Base-by-base conservation (phyloP, 108 stramenopile species). In the Cyclostephanos tholiformis region DNA sequence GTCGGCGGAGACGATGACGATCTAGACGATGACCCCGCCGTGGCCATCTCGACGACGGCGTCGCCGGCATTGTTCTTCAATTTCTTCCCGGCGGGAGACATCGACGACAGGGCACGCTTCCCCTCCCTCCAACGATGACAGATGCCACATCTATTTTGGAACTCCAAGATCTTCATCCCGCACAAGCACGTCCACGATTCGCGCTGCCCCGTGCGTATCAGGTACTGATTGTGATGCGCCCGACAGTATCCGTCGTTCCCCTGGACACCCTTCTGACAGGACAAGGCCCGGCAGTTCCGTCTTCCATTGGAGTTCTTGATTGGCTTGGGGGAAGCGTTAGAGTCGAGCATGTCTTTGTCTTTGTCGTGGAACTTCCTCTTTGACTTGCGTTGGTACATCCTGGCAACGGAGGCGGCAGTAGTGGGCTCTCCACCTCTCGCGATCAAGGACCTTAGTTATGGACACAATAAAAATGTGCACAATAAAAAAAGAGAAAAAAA, bases 101-200 rank as follows among this genome's bases (percentile, higher is more conserved):
- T 12, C 41, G 41, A 46, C 13, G 44, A 14, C 14, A 14, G 44
- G 0, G 53, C 23, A 53, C 19, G 52, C 52, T 53, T 53, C 52
- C 52, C 52, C 6, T 14, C 52, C 52, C 52, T 22, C 52, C 52
- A 53, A 22, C 52, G 52, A 53, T 53, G 52, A 25, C 52, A 53
- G 23, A n/a, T 19, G 23, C 52, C 52, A 6, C 52, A 53, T 25
- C 52, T 53, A 7, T 5, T 4, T 6, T 6, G 2, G 25, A 53
- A 53, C 4, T 53, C 52, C 4, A 53, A 5, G 25, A 53, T 53
- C 52, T 25, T 25, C 4, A 19, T 25, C 52, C 52, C 52, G 52
- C 52, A 53, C 0, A 25, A 0, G 25, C 52, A 53, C 52, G 7
- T 6, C 52, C 52, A 53, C 20, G 23, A 25, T 8, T 22, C 20